Conservation (phyloP, 2,329 filamentous ascomycete genomes). For the Juglanconis sp. region DNA sequence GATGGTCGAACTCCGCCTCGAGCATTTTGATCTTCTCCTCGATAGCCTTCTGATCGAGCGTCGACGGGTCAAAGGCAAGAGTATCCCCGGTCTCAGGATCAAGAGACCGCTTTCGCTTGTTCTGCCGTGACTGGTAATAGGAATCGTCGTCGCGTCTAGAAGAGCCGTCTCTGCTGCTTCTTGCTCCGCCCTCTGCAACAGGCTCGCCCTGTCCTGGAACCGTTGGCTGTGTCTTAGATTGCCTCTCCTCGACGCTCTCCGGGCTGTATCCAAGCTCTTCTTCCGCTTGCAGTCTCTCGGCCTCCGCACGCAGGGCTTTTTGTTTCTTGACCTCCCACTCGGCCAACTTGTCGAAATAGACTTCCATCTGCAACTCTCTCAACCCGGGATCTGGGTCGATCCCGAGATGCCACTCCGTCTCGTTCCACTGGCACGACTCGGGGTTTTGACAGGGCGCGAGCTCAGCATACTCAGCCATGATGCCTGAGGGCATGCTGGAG, state of each 20-base stretch:
- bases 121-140: background rate
- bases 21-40: slow-evolving; percentile 24
- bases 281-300: slow-evolving; percentile 21
- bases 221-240: background rate
- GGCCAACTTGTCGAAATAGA: slow-evolving; percentile 39
- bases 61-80: slow-evolving; percentile 2
- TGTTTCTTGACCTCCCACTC: slow-evolving; percentile 35
- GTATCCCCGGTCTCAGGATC: background rate
- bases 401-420: slow-evolving; percentile 46
- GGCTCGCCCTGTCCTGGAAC: background rate
- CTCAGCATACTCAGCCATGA: slow-evolving; percentile 60
- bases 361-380: slow-evolving; percentile 40
- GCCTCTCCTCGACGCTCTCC: background rate
- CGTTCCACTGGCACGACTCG: slow-evolving; percentile 51
- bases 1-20: slow-evolving; percentile 16
- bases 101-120: slow-evolving; percentile 7
- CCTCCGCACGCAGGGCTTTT: slow-evolving; percentile 16
- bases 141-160: background rate
- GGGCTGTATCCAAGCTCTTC: slow-evolving; percentile 13
- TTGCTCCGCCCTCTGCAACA: background rate
- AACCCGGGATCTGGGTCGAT: slow-evolving; percentile 41
- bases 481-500: slow-evolving; percentile 53
- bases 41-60: slow-evolving; percentile 13
- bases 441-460: slow-evolving; percentile 46
- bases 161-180: background rate